Base-by-base conservation (phyloP, 2,329 filamentous ascomycete genomes). In the Colletotrichum agaves region DNA sequence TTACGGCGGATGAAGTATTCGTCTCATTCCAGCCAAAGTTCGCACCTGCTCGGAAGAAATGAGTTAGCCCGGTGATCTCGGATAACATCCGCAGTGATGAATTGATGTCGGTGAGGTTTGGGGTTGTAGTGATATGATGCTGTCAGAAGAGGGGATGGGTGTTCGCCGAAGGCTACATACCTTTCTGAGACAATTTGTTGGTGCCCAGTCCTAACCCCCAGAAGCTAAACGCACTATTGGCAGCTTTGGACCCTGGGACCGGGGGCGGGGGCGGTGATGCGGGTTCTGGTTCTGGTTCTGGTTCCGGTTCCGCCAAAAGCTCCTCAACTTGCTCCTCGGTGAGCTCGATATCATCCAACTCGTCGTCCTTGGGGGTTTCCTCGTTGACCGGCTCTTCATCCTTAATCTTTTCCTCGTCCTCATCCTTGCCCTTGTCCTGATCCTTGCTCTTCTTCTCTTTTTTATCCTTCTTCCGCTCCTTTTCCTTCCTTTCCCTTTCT, bases 1-100 rank as follows among this genome's bases (percentile, higher is more conserved):
- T 69, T 67, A 78, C 79, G 57, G 64, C 39, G 61, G 78, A 79
- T 72, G 76, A 78, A 44, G 81, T 72, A 69, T 78, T 76, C 73
- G 78, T 79, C 74, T 81, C 80, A 77, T 81, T 80, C 71, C 75
- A 75, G 67, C 72, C 62, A 53, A 72, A 69, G 52, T 72, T 76
- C 71, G 78, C 74, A 79, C 80, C 80, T 83, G 85, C 84, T 73
- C 79, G 76, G 82, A 80, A 71, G 76, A 65, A 77, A 78, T 82
- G 82, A 83, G 80, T 87, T 82, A 86, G 84, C 82, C 78, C 75
- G 71, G 75, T 79, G 81, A 82, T 84, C 77, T 84, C 78, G 73
- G 76, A 73, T 76, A 74, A 61, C 71, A 73, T 64, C 74, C 72
- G 44, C 52, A 47, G 56, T 44, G 53, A 47, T 41, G 37, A 60